phyloP scores from a whole-genome alignment of 306 rosid genomes.

The Mimosa bimucronata region DNA sequence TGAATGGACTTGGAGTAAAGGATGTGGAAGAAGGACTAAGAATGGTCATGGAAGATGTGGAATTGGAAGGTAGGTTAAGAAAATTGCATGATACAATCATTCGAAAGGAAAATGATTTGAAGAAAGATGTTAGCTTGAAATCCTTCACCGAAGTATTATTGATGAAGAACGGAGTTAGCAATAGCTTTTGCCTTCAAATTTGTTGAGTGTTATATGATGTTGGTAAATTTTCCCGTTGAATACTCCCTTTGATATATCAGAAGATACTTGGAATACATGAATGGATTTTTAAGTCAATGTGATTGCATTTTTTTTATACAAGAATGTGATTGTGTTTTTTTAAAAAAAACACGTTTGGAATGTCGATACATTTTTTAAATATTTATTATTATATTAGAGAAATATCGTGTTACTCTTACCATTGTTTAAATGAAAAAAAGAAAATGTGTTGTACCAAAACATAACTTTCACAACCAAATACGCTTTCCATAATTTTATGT shows the following conservation, averaged over 20 bases:
- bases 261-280: no score
- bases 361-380: no score
- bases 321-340: no score
- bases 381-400: no score
- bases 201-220: neutral
- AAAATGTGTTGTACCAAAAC: no score
- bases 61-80: constrained; percentile 49
- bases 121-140: constrained; percentile 37
- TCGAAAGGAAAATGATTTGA: neutral
- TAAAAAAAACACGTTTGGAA: no score
- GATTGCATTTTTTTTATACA: no score
- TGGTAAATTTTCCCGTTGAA: neutral
- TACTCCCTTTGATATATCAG: neutral
- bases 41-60: constrained; percentile 57
- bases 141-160: constrained; percentile 46
- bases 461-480: no score
- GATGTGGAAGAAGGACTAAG: constrained; percentile 55
- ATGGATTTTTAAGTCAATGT: no score
- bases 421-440: no score
- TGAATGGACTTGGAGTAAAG: constrained; percentile 49
- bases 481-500: no score
- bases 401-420: no score
- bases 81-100: neutral
- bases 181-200: neutral
- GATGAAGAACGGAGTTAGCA: neutral